Evolutionary conservation across 495 filamentous ascomycete genomes (phyloP).

Genomic region (Penicillium riverlandense): DNA sequence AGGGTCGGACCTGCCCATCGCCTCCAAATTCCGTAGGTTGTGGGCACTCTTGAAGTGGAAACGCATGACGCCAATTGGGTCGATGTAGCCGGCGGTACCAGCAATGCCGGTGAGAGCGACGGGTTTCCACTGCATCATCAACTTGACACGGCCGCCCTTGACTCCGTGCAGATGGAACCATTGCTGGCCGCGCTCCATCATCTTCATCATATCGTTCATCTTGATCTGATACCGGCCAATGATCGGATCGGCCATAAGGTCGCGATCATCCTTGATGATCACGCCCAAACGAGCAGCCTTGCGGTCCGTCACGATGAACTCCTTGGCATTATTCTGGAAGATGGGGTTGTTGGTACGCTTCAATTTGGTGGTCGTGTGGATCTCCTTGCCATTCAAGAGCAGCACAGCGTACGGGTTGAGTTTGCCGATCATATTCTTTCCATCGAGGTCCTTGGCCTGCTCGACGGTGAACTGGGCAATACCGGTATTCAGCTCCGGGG

Average conservation of each 20-base stretch:
- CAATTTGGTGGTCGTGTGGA: conserved; percentile 76
- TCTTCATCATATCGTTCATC: conserved; percentile 83
- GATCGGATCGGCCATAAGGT: conserved; percentile 72
- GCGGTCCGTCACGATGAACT: conserved; percentile 87
- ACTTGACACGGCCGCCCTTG: conserved; percentile 78
- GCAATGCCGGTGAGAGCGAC: conserved; percentile 71
- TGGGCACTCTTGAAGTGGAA: conserved; percentile 82
- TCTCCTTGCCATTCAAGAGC: conserved; percentile 81
- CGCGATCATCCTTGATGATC: conserved; percentile 90
- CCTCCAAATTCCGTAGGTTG: conserved; percentile 84
- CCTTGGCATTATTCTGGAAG: conserved; percentile 84
- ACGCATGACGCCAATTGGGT: conserved; percentile 89
- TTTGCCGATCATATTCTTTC: conserved; percentile 77
- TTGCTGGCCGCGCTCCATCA: conserved; percentile 87
- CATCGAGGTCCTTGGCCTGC: conserved; percentile 93
- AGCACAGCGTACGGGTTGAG: conserved; percentile 87
- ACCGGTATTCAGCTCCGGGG: conserved; percentile 85
- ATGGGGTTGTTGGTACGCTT: conserved; percentile 96
- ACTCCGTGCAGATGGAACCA: conserved; percentile 87
- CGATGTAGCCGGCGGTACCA: conserved; percentile 82
- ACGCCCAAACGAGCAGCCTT: conserved; percentile 84
- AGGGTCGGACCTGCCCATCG: conserved; percentile 93
- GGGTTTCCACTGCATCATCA: conserved; percentile 90
- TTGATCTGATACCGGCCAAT: conserved; percentile 91
- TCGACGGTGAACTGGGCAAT: conserved; percentile 88